Percentiles rank a stretch among this genome's conserved stretches.
Conservation (phyloP, 148 eudicot genomes). For the Persicaria maculosa region DNA sequence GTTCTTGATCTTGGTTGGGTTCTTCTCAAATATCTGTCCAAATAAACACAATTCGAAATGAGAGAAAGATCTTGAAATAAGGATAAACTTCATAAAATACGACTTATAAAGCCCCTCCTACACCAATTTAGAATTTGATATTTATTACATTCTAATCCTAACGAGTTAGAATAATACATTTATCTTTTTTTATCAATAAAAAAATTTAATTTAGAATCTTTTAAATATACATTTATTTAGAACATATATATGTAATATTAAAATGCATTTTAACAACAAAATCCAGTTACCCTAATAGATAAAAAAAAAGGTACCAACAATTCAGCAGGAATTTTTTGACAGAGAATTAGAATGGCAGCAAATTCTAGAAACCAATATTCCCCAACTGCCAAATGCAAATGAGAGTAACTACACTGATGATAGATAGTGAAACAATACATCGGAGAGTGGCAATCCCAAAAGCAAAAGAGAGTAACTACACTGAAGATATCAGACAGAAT, state of each 20-base stretch:
- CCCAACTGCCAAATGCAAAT: not conserved
- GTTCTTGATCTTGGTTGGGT: slow-evolving; percentile 77
- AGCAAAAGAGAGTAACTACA: not conserved
- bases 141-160: too few species aligned
- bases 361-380: not conserved
- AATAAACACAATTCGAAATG: not conserved
- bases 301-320: not conserved
- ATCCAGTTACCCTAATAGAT: too few species aligned
- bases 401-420: not conserved
- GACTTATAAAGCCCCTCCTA: too few species aligned
- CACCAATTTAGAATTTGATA: too few species aligned
- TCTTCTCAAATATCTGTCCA: slow-evolving; percentile 69
- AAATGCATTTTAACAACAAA: too few species aligned
- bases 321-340: not conserved
- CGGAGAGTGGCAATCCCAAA: not conserved
- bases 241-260: too few species aligned
- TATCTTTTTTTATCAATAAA: too few species aligned
- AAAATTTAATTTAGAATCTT: too few species aligned
- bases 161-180: too few species aligned
- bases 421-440: not conserved
- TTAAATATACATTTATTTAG: too few species aligned
- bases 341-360: too few species aligned
- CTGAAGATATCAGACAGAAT: not conserved
- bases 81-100: not conserved
- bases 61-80: not conserved